Evolutionary conservation across 345 rosid genomes (phyloP), one percentile per base, ranked within the genome.

Genomic region (Psidium friedrichsthalianum): DNA sequence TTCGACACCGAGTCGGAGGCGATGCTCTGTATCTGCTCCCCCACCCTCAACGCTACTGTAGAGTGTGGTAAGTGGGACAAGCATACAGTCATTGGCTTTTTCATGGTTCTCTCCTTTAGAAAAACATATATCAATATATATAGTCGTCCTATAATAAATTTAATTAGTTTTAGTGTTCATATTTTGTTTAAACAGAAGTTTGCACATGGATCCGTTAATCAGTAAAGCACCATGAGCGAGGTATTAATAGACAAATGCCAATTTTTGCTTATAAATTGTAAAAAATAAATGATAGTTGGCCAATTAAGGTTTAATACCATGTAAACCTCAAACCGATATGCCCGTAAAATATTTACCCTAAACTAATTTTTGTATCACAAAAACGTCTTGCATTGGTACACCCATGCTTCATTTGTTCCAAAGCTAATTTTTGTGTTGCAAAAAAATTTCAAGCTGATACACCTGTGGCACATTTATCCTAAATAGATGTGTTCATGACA

Each of bases 1-100:
- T 97, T 89, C 47, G 98, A 95, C 74, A 92, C 94, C 1, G 98
- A 95, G 87, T 91, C 96, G 6, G 93, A 87, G 57, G 96, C 90
- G 3, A 86, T 88, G 91, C 86, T 87, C 53, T 97, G 99, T 83
- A 91, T 95, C n/a, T 97, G 98, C 92, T 90, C 99, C 21, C 59
- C 22, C 83, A 87, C 91, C 82, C 16, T 82, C 52, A 95, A 93
- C 89, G 85, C 95, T 58, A 93, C 98, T 0, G 91, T 95, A 91
- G 89, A 91, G 83, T 95, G 99, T n/a, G 95, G 98, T 97, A 90
- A 91, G 91, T 74, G 6, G 24, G 2, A 1, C 27, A 1, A 69
- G 10, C 42, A 1, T 18, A 32, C 8, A 36, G 12, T 36, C 21
- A 2, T 8, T 69, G 21, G 6, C 47, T 36, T 69, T 32, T 36